phyloP scores from a whole-genome alignment of 495 filamentous ascomycete genomes.

The Darksidea phi region DNA sequence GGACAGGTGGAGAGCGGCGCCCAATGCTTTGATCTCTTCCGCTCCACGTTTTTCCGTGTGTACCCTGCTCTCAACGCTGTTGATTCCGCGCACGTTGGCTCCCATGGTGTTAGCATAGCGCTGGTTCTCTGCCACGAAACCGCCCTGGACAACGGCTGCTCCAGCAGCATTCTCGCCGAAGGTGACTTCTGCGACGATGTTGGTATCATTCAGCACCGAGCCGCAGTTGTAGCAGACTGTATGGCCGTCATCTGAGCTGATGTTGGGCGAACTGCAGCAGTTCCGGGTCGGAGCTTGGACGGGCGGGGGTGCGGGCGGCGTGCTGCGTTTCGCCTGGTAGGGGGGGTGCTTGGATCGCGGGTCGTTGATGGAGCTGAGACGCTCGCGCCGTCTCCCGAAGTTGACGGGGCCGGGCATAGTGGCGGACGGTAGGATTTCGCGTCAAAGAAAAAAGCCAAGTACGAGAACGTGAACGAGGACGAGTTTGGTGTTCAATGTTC shows the following conservation, averaged over 20 bases:
- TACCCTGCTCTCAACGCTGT: conserved; percentile 64
- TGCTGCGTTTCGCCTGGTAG: too few relatives aligned
- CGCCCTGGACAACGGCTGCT: conserved; percentile 88
- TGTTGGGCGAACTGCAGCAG: conserved; percentile 21
- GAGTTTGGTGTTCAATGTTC: too few relatives aligned
- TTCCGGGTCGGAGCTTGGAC: neutral
- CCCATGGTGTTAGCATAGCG: conserved; percentile 63
- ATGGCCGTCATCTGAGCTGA: conserved; percentile 4
- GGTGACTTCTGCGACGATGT: conserved; percentile 86
- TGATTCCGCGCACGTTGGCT: conserved; percentile 55
- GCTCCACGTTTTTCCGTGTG: conserved; percentile 65
- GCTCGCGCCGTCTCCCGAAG: neutral
- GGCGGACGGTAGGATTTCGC: neutral
- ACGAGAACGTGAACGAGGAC: too few relatives aligned
- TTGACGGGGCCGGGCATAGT: neutral
- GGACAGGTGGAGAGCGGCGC: conserved; percentile 49
- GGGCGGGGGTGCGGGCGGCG: neutral
- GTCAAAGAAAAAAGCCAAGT: too few relatives aligned
- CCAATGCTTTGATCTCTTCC: conserved; percentile 34
- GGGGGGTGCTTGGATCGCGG: too few relatives aligned
- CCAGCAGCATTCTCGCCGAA: conserved; percentile 83
- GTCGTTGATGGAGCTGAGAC: too few relatives aligned
- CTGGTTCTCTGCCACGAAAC: conserved; percentile 79
- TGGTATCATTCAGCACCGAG: conserved; percentile 68
- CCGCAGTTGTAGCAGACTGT: conserved; percentile 77